These are phyloP conservation scores for Polyplosphaeria fusca DNA, from an alignment of 495 filamentous ascomycete species.

Conservation along the genomic window DNA sequence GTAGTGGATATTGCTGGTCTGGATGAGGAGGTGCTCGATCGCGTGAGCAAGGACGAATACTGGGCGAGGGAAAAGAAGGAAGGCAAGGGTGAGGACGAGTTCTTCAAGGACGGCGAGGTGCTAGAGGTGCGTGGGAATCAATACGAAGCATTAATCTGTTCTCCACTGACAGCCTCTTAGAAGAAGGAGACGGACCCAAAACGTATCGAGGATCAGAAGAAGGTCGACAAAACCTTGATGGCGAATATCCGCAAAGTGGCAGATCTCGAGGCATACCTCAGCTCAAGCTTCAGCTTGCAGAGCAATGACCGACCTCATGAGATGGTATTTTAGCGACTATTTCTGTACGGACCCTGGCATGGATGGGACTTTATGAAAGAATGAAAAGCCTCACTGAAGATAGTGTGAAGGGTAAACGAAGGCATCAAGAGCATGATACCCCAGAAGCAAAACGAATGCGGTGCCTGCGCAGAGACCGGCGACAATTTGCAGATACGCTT, in stretches of 20 bases:
- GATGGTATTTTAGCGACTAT: constrained; percentile 66
- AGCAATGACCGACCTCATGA: constrained; percentile 98
- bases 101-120: constrained; percentile 98
- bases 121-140: constrained; percentile 65
- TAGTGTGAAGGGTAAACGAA: too few species aligned
- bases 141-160: too few species aligned
- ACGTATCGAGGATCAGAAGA: constrained; percentile 94
- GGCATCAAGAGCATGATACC: too few species aligned
- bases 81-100: constrained; percentile 84
- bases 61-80: constrained; percentile 92
- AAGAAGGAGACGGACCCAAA: constrained; percentile 90
- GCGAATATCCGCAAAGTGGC: constrained; percentile 92
- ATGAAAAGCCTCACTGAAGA: too few species aligned
- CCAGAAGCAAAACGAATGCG: too few species aligned
- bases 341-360: too few species aligned
- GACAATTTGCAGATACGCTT: too few species aligned
- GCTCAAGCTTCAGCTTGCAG: constrained; percentile 86
- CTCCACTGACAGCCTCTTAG: too few species aligned
- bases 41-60: constrained; percentile 79
- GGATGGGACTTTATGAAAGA: too few species aligned
- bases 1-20: constrained; percentile 81
- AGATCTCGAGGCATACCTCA: constrained; percentile 81
- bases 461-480: too few species aligned
- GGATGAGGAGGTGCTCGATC: constrained; percentile 77
- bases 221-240: constrained; percentile 88